Base-by-base conservation (phyloP, 805 yeast species). In the Teunomyces barrocoloradensis region DNA sequence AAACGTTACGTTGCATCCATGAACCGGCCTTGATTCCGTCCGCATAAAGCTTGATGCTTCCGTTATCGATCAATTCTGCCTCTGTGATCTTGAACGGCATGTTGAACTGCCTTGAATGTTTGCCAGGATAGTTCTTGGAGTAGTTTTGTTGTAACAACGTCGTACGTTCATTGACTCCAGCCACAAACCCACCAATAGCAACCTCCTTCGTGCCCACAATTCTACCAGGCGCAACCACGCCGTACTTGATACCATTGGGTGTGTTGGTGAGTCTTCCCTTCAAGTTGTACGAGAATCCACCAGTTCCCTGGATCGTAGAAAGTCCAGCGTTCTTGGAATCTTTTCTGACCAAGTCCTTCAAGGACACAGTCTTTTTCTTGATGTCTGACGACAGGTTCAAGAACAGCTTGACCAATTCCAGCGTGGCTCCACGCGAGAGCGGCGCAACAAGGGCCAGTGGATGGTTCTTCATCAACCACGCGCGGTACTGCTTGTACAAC, bases 221-320 rank as follows among this genome's bases (percentile, higher is more conserved):
- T 72, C 96, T 81, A 49, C 92, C 95, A 12, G 90, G 87, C 15
- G 80, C 81, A 36, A 84, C 73, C 45, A 69, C 69, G 23, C 77
- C 78, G 47, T 74, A 65, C 41, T 77, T 69, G 20, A 81, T 66
- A 43, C 96, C 96, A 57, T 84, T 80, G 18, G 95, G 94, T 3
- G 86, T 73, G 61, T 81, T 85, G 48, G 71, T 61, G 33, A 89
- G 68, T 61, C 89, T 78, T 5, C 96, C 96, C 48, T 75, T 77
- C 51, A 85, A 77, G 34, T 72, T 73, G 57, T 87, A 89, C 1
- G 88, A 78, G 50, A 88, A 74, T 5, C 96, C 96, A 25, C 86
- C 96, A 6, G 87, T 79, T 28, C 90, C 95, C 45, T 84, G 77
- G 40, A 80, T 62, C 25, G 51, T 51, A 29, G 56, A 50, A 23